phyloP scores from a whole-genome alignment of 2,329 filamentous ascomycete species.

The Dissoconium aciculare region DNA sequence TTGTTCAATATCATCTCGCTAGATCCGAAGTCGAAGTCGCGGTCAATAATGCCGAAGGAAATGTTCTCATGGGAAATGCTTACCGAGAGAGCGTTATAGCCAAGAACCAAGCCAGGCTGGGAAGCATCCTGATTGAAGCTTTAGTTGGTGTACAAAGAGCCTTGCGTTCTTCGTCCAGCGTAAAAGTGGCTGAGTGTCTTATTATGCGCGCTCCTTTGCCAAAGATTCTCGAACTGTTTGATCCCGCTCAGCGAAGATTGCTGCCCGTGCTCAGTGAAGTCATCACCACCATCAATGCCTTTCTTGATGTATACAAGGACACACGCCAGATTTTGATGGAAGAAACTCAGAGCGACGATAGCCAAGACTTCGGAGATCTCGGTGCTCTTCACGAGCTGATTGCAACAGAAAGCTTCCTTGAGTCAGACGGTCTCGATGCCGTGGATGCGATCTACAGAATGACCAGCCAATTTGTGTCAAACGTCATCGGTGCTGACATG shows the following conservation, averaged over 20 bases:
- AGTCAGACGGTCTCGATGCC: background rate
- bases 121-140: conserved; percentile 38
- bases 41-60: conserved; percentile 24
- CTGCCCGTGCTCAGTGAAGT: conserved; percentile 34
- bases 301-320: conserved; percentile 18
- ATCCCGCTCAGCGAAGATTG: conserved; percentile 28
- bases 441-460: background rate
- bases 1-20: conserved; percentile 41
- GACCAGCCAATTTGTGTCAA: conserved; percentile 43
- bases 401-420: conserved; percentile 1
- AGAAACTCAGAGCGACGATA: conserved; percentile 38
- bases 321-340: conserved; percentile 14
- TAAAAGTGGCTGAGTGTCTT: conserved; percentile 18
- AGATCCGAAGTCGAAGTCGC: conserved; percentile 45
- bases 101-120: conserved; percentile 43
- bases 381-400: conserved; percentile 35
- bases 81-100: conserved; percentile 38
- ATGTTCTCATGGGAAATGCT: conserved; percentile 28
- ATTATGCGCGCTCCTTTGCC: conserved; percentile 27
- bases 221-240: conserved; percentile 38
- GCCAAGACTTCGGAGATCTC: conserved; percentile 50
- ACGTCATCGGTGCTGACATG: conserved; percentile 45
- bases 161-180: conserved; percentile 25
- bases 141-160: conserved; percentile 37
- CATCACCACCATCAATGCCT: conserved; percentile 34